phyloP scores from a whole-genome alignment of 306 rosid species.

The Gillenia trifoliata region DNA sequence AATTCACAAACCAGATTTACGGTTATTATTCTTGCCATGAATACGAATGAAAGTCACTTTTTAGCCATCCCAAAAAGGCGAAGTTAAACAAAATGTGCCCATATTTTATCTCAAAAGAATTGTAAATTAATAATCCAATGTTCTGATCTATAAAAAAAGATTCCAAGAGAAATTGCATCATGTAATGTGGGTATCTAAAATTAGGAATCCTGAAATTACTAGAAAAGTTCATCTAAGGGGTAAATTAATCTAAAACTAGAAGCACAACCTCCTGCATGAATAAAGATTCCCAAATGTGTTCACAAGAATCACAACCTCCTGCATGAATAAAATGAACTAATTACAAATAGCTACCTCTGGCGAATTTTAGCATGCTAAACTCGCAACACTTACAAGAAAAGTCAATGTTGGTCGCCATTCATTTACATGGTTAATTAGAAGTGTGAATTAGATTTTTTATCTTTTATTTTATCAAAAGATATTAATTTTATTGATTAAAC shows the following conservation, averaged over 20 bases:
- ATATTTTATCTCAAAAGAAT: background rate
- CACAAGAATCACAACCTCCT: background rate
- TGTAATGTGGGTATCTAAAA: conserved; percentile 34
- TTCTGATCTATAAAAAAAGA: background rate
- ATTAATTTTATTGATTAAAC: no score
- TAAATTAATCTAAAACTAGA: conserved; percentile 19
- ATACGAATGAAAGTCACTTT: conserved; percentile 32
- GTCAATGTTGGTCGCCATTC: no score
- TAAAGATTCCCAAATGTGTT: conserved; percentile 15
- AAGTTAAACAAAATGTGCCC: background rate
- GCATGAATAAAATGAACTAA: background rate
- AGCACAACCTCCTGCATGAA: conserved; percentile 24
- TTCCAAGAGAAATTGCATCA: conserved; percentile 37
- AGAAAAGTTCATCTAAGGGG: conserved; percentile 24
- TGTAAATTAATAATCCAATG: background rate
- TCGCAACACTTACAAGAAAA: no score
- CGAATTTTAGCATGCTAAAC: no score
- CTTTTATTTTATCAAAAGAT: no score
- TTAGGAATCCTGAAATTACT: background rate
- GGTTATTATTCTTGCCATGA: conserved; percentile 32
- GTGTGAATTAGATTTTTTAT: no score
- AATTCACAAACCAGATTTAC: conserved; percentile 23
- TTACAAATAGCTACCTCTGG: no score
- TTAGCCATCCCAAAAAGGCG: conserved; percentile 19
- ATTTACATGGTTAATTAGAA: no score